Conservation (phyloP, 352 stramenopile species). For the Phytophthora niederhauseri region DNA sequence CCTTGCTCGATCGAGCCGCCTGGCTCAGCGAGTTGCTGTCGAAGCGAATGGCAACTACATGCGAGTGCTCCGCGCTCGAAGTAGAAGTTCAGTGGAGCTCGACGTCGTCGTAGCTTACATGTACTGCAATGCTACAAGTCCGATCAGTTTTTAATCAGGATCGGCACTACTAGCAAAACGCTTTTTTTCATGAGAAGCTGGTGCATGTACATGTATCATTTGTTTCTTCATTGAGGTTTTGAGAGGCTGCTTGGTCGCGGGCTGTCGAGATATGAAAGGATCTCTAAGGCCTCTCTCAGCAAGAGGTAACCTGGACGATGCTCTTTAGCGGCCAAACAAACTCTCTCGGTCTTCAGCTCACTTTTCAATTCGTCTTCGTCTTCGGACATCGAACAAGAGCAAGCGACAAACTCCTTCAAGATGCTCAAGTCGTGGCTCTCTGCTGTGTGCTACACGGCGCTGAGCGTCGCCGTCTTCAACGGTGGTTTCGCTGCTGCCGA, state of each 20-base stretch:
- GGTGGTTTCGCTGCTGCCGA: conserved; percentile 13
- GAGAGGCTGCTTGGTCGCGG: too few relatives aligned
- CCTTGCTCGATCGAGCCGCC: conserved; percentile 1
- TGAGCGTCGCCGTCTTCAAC: conserved; percentile 25
- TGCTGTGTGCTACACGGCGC: conserved; percentile 21
- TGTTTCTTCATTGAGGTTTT: conserved; percentile 23
- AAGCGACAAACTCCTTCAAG: conserved; percentile 12
- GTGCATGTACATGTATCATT: conserved; percentile 4
- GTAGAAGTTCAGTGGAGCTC: not conserved
- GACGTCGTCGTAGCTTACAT: not conserved
- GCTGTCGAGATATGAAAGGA: too few relatives aligned
- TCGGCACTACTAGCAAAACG: conserved; percentile 8
- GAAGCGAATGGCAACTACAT: too few relatives aligned
- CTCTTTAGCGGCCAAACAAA: not conserved
- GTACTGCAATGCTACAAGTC: not conserved
- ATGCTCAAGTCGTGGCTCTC: conserved; percentile 36
- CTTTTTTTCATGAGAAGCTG: too few relatives aligned
- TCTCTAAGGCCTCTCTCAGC: not conserved
- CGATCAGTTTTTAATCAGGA: conserved; percentile 11
- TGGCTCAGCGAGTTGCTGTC: not conserved
- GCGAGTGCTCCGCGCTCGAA: not conserved
- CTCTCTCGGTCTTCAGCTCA: conserved; percentile 8
- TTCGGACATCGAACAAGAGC: conserved; percentile 7
- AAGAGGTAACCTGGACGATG: not conserved
- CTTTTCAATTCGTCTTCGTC: conserved; percentile 32